These are phyloP conservation scores for Sugiyamaella paludigena DNA, from an alignment of 1,139 yeast genomes.

Conservation along the genomic window DNA sequence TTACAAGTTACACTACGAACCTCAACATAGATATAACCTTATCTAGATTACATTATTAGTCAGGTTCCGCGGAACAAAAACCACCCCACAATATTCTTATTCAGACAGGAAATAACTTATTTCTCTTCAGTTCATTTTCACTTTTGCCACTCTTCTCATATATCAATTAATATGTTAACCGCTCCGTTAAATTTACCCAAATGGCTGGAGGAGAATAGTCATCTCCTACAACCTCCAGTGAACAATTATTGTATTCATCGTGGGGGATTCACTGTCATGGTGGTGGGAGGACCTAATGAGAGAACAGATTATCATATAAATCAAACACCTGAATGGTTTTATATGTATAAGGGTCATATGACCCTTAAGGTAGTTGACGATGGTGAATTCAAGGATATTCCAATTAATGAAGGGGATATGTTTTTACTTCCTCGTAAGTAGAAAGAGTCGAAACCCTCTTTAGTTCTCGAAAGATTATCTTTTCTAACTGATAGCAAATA, in stretches of 20 bases:
- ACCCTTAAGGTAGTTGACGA: slow-evolving; percentile 80
- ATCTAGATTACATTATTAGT: too few relatives aligned
- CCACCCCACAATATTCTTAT: too few relatives aligned
- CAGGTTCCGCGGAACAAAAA: too few relatives aligned
- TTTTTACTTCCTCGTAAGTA: slow-evolving; percentile 62
- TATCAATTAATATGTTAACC: slow-evolving; percentile 48
- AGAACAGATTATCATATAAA: slow-evolving; percentile 91
- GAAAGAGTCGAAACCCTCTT: too few relatives aligned
- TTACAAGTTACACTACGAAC: too few relatives aligned
- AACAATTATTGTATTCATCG: slow-evolving; percentile 86
- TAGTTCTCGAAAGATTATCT: not conserved
- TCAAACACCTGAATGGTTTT: slow-evolving; percentile 92
- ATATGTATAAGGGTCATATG: slow-evolving; percentile 85
- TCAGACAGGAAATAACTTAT: too few relatives aligned
- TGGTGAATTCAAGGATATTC: slow-evolving; percentile 70
- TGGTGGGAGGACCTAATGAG: slow-evolving; percentile 93
- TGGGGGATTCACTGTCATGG: slow-evolving; percentile 92
- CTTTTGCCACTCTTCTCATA: too few relatives aligned
- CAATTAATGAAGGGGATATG: slow-evolving; percentile 81
- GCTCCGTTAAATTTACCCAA: slow-evolving; percentile 71
- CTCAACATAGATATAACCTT: too few relatives aligned
- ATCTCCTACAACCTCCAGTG: slow-evolving; percentile 84
- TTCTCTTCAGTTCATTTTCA: too few relatives aligned
- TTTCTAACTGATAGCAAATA: slow-evolving; percentile 46
- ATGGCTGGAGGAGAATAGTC: slow-evolving; percentile 77